These are phyloP conservation scores for Paramecium tetraurelia DNA, from an alignment of 73 alveolate genomes.

Conservation along the genomic window DNA sequence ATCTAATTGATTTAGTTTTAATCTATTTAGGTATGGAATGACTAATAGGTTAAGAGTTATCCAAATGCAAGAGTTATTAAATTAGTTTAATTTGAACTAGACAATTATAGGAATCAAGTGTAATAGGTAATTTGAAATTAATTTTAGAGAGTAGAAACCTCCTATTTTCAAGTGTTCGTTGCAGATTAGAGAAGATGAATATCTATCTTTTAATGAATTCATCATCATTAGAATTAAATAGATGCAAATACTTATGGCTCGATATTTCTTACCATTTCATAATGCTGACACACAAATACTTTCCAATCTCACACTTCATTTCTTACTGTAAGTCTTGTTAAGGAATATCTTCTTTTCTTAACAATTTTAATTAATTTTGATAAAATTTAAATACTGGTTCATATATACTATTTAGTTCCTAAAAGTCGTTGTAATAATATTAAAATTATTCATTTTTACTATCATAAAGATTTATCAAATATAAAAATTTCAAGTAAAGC, in stretches of 20 bases:
- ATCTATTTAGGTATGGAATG: neutral
- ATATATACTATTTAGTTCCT: neutral
- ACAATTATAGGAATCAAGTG: neutral
- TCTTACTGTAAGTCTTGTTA: neutral
- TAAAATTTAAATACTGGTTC: neutral
- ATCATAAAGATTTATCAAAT: neutral
- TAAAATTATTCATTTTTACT: neutral
- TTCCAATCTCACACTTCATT: neutral
- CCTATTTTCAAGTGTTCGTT: neutral
- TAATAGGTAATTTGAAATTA: neutral
- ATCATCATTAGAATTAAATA: neutral
- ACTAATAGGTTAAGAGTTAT: neutral
- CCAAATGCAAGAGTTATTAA: neutral
- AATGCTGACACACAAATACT: neutral
- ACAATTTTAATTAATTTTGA: neutral
- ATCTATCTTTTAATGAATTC: neutral
- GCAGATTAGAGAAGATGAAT: neutral
- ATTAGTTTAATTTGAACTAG: neutral
- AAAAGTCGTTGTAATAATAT: neutral
- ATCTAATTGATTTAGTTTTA: neutral
- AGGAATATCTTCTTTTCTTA: neutral
- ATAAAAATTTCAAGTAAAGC: neutral
- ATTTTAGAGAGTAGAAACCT: neutral
- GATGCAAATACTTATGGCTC: neutral
- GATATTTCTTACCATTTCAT: neutral